Percentiles rank a stretch among this genome's conserved stretches.
phyloP scores from a whole-genome alignment of 768 basidiomycete genomes.

The Cyclocybe cylindracea region DNA sequence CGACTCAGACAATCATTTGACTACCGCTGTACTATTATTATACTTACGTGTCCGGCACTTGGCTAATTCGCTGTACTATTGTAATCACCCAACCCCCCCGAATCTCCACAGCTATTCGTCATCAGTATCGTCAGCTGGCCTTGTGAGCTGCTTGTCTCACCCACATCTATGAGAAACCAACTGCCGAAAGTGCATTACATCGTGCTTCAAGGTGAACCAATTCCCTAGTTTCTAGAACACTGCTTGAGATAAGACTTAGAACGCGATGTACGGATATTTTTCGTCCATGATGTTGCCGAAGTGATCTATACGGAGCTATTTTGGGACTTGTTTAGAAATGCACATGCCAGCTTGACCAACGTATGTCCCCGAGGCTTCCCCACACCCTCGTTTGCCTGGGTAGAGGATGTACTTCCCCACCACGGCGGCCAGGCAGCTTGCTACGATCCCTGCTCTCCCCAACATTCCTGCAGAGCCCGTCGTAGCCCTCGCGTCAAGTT shows the following conservation, averaged over 20 bases:
- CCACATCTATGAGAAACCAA: too few relatives aligned
- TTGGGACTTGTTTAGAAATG: conserved; percentile 7
- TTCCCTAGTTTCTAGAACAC: too few relatives aligned
- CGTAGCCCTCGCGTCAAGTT: conserved; percentile 61
- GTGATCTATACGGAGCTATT: conserved; percentile 8
- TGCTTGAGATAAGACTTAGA: too few relatives aligned
- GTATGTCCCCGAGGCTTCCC: not conserved
- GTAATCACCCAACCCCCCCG: conserved; percentile 4
- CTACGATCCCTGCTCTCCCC: conserved; percentile 68
- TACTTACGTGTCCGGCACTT: not conserved
- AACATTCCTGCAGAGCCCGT: conserved; percentile 59
- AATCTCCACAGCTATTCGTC: not conserved
- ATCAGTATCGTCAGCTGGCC: not conserved
- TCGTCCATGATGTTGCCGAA: conserved; percentile 6
- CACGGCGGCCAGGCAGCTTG: conserved; percentile 72
- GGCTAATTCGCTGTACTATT: conserved; percentile 12
- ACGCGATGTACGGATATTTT: conserved; percentile 7
- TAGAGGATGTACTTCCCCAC: conserved; percentile 82
- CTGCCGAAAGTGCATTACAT: too few relatives aligned
- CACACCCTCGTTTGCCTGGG: not conserved
- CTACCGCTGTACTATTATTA: not conserved
- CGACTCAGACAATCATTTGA: not conserved
- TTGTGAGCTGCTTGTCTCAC: too few relatives aligned
- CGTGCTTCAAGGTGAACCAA: too few relatives aligned
- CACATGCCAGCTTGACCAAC: not conserved